Evolutionary conservation across 2,329 filamentous ascomycete species (phyloP).

Genomic region (Aureobasidium sp.): DNA sequence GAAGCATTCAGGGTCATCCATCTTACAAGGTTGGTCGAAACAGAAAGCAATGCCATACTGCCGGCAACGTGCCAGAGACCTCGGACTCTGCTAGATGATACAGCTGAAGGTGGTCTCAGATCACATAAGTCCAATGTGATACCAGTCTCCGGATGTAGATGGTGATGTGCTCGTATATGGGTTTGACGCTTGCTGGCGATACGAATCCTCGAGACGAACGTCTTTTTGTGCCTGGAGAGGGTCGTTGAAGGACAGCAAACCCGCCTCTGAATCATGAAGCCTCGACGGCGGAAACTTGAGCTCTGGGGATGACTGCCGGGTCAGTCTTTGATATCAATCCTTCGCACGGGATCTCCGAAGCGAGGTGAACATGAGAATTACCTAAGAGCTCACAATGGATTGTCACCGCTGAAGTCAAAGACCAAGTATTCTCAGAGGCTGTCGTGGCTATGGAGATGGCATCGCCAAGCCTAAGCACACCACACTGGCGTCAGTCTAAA

Average conservation of each 20-base stretch:
- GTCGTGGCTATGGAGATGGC: background rate
- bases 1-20: background rate
- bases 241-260: background rate
- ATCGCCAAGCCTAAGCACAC: background rate
- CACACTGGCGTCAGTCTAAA: background rate
- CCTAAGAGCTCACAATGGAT: background rate
- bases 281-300: background rate
- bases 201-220: background rate
- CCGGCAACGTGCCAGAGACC: background rate
- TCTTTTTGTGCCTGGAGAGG: fast-evolving
- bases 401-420: background rate
- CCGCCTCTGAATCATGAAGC: no score
- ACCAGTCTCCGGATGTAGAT: no score
- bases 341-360: background rate
- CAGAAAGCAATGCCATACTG: background rate
- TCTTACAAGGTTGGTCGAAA: background rate
- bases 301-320: background rate
- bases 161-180: background rate
- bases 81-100: background rate
- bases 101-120: background rate
- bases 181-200: background rate
- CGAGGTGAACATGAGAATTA: background rate
- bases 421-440: background rate
- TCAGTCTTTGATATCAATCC: background rate
- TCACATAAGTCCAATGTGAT: background rate